Evolutionary conservation across 176 grass and related monocot genomes (phyloP).

Genomic region (Microstegium vimineum): DNA sequence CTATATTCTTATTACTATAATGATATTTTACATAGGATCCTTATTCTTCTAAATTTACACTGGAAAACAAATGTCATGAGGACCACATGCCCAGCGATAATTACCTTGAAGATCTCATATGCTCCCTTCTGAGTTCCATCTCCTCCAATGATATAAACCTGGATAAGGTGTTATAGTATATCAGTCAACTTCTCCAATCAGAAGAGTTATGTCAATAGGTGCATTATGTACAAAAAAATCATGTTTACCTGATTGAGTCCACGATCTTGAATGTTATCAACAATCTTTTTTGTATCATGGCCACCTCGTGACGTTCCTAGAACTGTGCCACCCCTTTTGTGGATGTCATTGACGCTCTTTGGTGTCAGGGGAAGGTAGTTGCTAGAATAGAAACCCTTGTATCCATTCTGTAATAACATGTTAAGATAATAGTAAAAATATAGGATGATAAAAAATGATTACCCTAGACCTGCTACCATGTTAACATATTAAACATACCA

Average conservation of each 20-base stretch:
- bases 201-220: background rate
- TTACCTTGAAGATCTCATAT: constrained; percentile 84
- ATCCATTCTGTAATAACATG: constrained; percentile 67
- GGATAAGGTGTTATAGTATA: constrained; percentile 1
- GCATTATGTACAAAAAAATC: constrained; percentile 15
- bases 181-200: constrained; percentile 10
- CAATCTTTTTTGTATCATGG: constrained; percentile 92
- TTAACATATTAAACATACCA: background rate
- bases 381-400: constrained; percentile 96
- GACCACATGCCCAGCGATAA: background rate
- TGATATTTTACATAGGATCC: background rate
- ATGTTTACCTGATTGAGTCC: constrained; percentile 89
- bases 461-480: background rate
- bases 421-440: background rate
- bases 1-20: background rate
- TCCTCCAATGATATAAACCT: constrained; percentile 87
- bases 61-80: background rate
- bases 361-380: constrained; percentile 83
- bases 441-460: background rate
- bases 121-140: constrained; percentile 92
- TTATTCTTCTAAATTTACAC: background rate
- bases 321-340: constrained; percentile 91
- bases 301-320: constrained; percentile 95
- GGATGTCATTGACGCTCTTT: constrained; percentile 93
- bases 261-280: constrained; percentile 94